Base-by-base conservation (phyloP, 352 stramenopile genomes). In the Albugo candida region DNA sequence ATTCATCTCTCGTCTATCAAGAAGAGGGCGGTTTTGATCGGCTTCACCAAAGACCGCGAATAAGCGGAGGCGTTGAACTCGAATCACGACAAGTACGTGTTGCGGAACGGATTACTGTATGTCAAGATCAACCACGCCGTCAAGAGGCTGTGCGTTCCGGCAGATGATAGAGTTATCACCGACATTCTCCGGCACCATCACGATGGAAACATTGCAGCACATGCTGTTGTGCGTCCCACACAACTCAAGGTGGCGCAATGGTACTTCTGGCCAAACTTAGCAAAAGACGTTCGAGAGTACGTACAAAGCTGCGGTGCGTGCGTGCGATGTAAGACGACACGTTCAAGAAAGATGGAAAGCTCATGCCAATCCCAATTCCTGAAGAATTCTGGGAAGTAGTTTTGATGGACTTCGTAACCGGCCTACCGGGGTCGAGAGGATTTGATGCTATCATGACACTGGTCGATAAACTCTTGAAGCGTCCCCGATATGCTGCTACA, bases 341-440 rank as follows among this genome's bases (percentile, higher is more conserved):
- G 13, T 24, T 1, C 16, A 8, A 45, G 34, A n/a, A 59, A 59
- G 45, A 54, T 47, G 8, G 49, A 2, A 44, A 19, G 19, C n/a
- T 59, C 11, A 52, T 60, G 17, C 54, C 45, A 14, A 20, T 53
- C 1, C 8, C 36, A 0, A 45, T 52, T 34, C 49, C 49, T 20
- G 2, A 36, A 13, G 54, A 60, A 21, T 60, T 47, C 17, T 60
- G 54, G 54, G 36, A 60, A 46, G 19, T 49, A 6, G 39, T 60
- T 1, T 16, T 2, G 0, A 40, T 60, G 18, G 54, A 60, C 36
- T 60, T 49, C 24, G 37, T 60, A 21, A 49, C 49, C 3, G 54
- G 54, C 27, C 35, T 60, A 5, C 43, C 54, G 13, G 49, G 51
- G 1, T 60, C 54, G 1, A 36, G 52, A 19, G 54, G 54, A 0